Evolutionary conservation across 2,329 filamentous ascomycete species (phyloP).

Genomic region (Simplicillium aogashimaense): DNA sequence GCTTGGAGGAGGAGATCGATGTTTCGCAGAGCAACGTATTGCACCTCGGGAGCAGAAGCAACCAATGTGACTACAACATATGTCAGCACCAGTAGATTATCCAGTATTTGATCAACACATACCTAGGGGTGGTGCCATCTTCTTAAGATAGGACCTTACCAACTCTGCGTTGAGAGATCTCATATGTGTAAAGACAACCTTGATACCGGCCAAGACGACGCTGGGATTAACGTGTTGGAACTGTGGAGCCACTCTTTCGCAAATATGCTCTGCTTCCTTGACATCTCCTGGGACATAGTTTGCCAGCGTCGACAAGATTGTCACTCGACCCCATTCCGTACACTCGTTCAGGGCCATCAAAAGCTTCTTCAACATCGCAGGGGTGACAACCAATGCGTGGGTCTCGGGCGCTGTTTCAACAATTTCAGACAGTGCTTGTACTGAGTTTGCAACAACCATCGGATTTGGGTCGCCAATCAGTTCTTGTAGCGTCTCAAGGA

Average conservation of each 20-base stretch:
- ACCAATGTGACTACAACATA: conserved; percentile 69
- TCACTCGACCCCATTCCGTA: conserved; percentile 96
- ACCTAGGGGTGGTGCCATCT: conserved; percentile 96
- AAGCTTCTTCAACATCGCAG: conserved; percentile 83
- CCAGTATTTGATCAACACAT: conserved; percentile 18
- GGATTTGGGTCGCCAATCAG: conserved; percentile 95
- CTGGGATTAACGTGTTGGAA: conserved; percentile 98
- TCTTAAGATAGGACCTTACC: conserved; percentile 81
- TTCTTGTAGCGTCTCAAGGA: conserved; percentile 87
- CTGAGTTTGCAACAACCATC: conserved; percentile 97
- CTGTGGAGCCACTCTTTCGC: conserved; percentile 88
- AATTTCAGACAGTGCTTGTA: conserved; percentile 89
- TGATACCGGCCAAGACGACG: conserved; percentile 93
- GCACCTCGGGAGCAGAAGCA: conserved; percentile 90
- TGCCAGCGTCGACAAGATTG: conserved; percentile 80
- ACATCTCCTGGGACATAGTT: conserved; percentile 80
- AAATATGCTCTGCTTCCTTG: conserved; percentile 97
- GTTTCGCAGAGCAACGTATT: conserved; percentile 93
- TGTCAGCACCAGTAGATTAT: conserved; percentile 3
- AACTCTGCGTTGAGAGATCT: conserved; percentile 68
- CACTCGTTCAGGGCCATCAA: conserved; percentile 95
- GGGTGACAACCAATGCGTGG: conserved; percentile 71
- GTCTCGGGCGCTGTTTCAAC: conserved; percentile 85
- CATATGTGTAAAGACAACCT: conserved; percentile 97
- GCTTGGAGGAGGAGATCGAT: conserved; percentile 94